Base-by-base conservation (phyloP, 805 yeast genomes). In the Priceomyces medius region DNA sequence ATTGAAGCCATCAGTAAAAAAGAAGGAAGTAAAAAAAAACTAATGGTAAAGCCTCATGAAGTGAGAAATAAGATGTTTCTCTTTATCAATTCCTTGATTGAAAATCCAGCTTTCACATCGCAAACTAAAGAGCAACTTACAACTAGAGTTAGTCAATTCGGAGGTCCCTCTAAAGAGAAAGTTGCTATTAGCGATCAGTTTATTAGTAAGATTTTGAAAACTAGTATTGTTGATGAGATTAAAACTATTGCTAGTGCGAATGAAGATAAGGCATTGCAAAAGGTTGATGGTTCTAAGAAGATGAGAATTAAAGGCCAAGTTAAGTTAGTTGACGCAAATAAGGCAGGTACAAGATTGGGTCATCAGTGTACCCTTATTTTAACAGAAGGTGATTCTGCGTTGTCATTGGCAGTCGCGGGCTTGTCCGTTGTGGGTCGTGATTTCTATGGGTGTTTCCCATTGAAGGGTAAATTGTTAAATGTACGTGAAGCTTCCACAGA, bases 401-500 rank as follows among this genome's bases (percentile, higher is more conserved):
- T 80, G 70, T 79, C 95, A 2, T 73, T 88, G 46, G 99, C 99
- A 1, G 93, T 88, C 10, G 86, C 95, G 2, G 99, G 99, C 20
- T 71, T 93, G 26, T 84, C 95, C 0, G 96, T 91, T 20, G 95
- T 93, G 32, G 99, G 99, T 19, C 78, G 98, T 64, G 97, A 93
- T 61, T 80, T 79, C 52, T 93, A 89, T 56, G 99, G 99, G 3
- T 89, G 96, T 51, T 93, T 85, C 64, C 99, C 99, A 1, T 71
- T 93, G 34, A 80, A 96, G 59, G 99, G 99, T 77, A 93, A 93
- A 62, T 74, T 93, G 65, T 72, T 93, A 43, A 93, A 93, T 56
- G 99, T 93, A 5, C 79, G 99, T 59, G 99, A 93, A 64, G 99
- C 99, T 1, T 81, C 95, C 8, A 83, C 93, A n/a, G 97, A 93